Evolutionary conservation across 2,329 filamentous ascomycete species (phyloP), one percentile per base, ranked within the genome.

Genomic region (Rosellinia necatrix): DNA sequence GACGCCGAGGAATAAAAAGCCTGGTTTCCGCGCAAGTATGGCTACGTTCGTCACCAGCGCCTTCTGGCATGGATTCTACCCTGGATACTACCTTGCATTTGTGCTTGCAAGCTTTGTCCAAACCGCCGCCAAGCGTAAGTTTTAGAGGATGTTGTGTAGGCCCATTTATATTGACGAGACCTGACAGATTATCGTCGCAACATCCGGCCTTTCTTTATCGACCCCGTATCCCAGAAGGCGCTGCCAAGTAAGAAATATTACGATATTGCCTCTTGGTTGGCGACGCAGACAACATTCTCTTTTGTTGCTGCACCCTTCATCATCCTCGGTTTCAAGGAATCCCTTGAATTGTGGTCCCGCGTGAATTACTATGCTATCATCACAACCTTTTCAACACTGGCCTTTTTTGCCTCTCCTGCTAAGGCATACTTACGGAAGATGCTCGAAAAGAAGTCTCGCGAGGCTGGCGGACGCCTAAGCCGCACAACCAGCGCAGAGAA

Each of bases 61-160:
- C 3, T 88, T 97, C 64, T 99, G 94, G 94, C 94, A 99, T 70
- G 94, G 94, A 25, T 99, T 99, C 75, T 96, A 96, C 65, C 93
- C 94, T 0, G 94, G 94, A 5, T 99, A 99, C 74, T 97, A 97
- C 72, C 76, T 99, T 58, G 83, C 89, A 4, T 99, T 99, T 68
- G 76, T 97, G 35, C 81, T 97, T 6, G 94, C 90, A 1, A 92
- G 91, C 59, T 90, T 99, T 64, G 83, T 97, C 25, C 94, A 99
- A 71, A 97, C 92, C 2, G 88, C 88, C 15, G 92, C 94, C 52
- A 99, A 99, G 79, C 92, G 92, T 97, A 79, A 72, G 88, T 81
- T 24, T n/a, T n/a, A n/a, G 21, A 17, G 13, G 10, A 9, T 9
- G 7, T 34, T 17, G 3, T 38, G 9, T 8, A 40, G 22, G 13